Conservation (phyloP, 2,329 filamentous ascomycete genomes). For the Nothophoma quercina region DNA sequence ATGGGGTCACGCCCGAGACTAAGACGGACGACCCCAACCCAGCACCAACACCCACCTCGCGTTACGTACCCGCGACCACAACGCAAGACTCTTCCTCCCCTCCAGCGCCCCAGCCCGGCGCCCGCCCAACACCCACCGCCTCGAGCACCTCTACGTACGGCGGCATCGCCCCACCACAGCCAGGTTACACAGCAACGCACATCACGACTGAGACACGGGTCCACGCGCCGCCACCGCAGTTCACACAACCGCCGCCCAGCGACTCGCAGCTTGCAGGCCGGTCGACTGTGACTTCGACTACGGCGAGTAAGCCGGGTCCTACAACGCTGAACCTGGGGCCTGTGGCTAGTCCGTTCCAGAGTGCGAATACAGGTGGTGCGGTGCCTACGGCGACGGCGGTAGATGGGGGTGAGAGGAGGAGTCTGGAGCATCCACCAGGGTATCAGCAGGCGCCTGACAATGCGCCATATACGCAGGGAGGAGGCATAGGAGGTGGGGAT, state of each 20-base stretch:
- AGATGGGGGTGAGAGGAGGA: conserved; percentile 23
- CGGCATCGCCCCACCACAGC: conserved; percentile 43
- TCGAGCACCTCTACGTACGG: conserved; percentile 23
- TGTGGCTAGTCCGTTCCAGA: conserved; percentile 38
- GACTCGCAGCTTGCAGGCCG: conserved; percentile 49
- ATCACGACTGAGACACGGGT: conserved; percentile 43
- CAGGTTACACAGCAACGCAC: conserved; percentile 43
- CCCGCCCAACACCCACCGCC: conserved; percentile 39
- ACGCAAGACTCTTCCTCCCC: conserved; percentile 37
- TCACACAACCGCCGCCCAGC: conserved; percentile 49
- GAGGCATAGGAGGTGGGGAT: conserved; percentile 41
- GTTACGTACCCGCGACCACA: conserved; percentile 39
- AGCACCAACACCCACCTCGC: conserved; percentile 47
- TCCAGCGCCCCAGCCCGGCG: conserved; percentile 52
- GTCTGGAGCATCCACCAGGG: conserved; percentile 55
- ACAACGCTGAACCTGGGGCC: conserved; percentile 51
- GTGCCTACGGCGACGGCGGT: conserved; percentile 18
- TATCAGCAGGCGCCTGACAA: conserved; percentile 57
- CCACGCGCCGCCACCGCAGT: conserved; percentile 47
- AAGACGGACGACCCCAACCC: conserved; percentile 33
- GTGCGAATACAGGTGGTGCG: conserved; percentile 29
- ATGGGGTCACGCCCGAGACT: conserved; percentile 49
- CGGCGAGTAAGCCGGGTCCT: conserved; percentile 40
- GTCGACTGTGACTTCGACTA: conserved; percentile 43
- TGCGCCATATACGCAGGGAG: conserved; percentile 50